phyloP scores from a whole-genome alignment of 495 filamentous ascomycete genomes.

The Xylaria curta region DNA sequence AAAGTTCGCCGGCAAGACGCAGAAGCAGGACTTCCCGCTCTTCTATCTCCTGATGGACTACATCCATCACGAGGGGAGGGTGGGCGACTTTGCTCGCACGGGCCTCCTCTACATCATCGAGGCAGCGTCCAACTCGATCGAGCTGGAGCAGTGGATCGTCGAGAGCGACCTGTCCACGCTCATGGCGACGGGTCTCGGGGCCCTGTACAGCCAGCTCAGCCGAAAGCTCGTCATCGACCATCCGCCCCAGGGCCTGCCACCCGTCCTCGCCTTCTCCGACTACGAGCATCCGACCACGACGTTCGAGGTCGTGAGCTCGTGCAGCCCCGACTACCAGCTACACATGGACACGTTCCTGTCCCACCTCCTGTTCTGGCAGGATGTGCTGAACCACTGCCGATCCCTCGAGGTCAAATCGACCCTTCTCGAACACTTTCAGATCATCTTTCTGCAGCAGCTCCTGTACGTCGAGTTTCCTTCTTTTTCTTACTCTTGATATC shows the following conservation, averaged over 20 bases:
- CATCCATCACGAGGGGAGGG: constrained; percentile 89
- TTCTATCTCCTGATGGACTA: constrained; percentile 96
- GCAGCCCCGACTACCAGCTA: constrained; percentile 70
- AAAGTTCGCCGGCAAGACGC: constrained; percentile 81
- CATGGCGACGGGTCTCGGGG: constrained; percentile 95
- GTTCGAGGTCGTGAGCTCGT: constrained; percentile 72
- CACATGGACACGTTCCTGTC: constrained; percentile 94
- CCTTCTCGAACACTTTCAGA: constrained; percentile 93
- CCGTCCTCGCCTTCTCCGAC: constrained; percentile 86
- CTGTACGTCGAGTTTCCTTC: constrained; percentile 61
- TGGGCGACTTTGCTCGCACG: constrained; percentile 96
- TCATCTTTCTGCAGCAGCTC: constrained; percentile 93
- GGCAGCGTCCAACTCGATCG: constrained; percentile 79
- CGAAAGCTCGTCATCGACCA: constrained; percentile 70
- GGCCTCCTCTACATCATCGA: constrained; percentile 96
- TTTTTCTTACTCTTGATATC: not conserved
- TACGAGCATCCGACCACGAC: constrained; percentile 67
- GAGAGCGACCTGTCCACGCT: constrained; percentile 95
- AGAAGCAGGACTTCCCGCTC: constrained; percentile 92
- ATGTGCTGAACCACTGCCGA: constrained; percentile 92
- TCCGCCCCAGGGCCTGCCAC: constrained; percentile 69
- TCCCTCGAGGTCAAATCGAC: constrained; percentile 91
- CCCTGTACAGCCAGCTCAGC: constrained; percentile 95
- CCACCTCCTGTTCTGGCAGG: constrained; percentile 96
- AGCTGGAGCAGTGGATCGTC: constrained; percentile 92